Base-by-base conservation (phyloP, 2,329 filamentous ascomycete genomes). In the Hirsutella rhossiliensis region DNA sequence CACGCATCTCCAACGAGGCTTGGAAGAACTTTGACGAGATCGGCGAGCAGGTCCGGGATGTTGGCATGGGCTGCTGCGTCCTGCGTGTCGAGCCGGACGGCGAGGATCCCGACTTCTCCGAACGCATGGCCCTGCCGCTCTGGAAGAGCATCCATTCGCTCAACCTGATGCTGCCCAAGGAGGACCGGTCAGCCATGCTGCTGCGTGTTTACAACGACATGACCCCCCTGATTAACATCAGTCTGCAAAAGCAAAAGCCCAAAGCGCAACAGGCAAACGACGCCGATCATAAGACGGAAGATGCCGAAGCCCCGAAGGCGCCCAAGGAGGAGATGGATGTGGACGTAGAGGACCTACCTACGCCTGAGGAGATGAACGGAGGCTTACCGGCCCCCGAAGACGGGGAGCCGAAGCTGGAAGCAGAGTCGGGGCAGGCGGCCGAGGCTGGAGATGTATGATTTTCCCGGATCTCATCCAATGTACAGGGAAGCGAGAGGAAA, bases 111-210 rank as follows among this genome's bases (percentile, higher is more conserved):
- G 71, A 73, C 39, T 82, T 80, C 48, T 62, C 66, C 20, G 90
- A 97, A 68, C 72, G 78, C 23, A 87, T 96, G 78, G 85, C 90
- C 2, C 73, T 98, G 17, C 92, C 92, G 4, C 69, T 98, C 27
- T 98, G 92, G 92, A 84, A 94, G 65, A 94, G 88, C 60, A 76
- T 94, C 48, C 82, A 89, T 54, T 90, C 84, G 18, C 73, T 97
- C 47, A 98, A 98, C 62, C 76, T 98, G 43, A 98, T 98, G 92
- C 72, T 98, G 57, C 90, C 92, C 41, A 98, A 98, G 69, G 92
- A 98, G 62, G 92, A 98, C 52, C 79, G 92, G 15, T 82, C 80
- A 20, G 92, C 92, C 1, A 94, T 97, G 87, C 68, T 97, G 53
- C 71, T 97, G 50, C 76, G 92, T 19, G 72, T 98, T 48, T 98